Conservation (phyloP, 2,329 filamentous ascomycete genomes). For the Dothideomycetes sp. region DNA sequence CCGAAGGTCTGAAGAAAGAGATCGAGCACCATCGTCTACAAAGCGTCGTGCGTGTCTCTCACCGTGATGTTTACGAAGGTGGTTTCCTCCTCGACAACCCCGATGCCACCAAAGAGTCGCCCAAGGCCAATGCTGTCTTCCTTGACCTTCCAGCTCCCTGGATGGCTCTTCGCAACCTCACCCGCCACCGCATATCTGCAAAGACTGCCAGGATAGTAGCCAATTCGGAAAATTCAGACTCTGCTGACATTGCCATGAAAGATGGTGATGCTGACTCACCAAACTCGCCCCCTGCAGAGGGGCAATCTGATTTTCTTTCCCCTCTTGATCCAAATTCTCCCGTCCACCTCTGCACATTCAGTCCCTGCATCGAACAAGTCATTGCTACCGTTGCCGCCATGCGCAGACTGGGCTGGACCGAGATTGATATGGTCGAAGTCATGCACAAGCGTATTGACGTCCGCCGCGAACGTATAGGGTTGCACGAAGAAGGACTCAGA, state of each 20-base stretch:
- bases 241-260: neutral
- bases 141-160: conserved; percentile 73
- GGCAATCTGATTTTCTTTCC: conserved; percentile 19
- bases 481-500: conserved; percentile 54
- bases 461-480: conserved; percentile 66
- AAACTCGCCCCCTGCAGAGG: neutral
- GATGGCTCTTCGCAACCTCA: conserved; percentile 67
- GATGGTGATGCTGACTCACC: conserved; percentile 2
- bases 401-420: conserved; percentile 74
- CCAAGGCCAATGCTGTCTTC: conserved; percentile 60
- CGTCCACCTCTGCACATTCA: conserved; percentile 84
- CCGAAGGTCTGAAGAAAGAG: conserved; percentile 57
- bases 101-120: conserved; percentile 21
- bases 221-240: conserved; percentile 3
- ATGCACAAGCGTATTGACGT: conserved; percentile 70
- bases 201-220: conserved; percentile 6
- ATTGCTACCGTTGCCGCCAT: conserved; percentile 73
- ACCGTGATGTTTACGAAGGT: conserved; percentile 67
- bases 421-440: conserved; percentile 90
- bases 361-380: conserved; percentile 93
- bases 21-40: conserved; percentile 56
- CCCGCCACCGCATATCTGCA: conserved; percentile 30
- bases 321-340: conserved; percentile 61
- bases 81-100: conserved; percentile 50
- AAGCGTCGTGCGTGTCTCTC: conserved; percentile 57